phyloP scores from a whole-genome alignment of 305 asterid species.

The Striga hermonthica region DNA sequence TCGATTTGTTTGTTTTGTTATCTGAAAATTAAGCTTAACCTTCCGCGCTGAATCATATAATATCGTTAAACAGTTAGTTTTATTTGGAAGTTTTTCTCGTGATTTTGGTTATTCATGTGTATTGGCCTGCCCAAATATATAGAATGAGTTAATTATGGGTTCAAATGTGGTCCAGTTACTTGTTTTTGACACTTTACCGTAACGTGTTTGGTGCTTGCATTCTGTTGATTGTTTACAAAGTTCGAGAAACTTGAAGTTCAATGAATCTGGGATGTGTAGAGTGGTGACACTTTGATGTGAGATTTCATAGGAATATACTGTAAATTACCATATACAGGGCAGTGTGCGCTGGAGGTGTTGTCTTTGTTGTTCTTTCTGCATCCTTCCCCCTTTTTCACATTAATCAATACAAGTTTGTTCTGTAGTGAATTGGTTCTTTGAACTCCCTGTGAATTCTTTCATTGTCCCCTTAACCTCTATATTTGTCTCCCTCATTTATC shows the following conservation, averaged over 20 bases:
- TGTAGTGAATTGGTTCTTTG: conserved; percentile 27
- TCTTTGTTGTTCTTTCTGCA: conserved; percentile 38
- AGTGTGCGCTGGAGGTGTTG: conserved; percentile 29
- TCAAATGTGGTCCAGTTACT: conserved; percentile 19
- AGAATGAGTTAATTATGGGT: neutral
- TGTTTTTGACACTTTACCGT: conserved; percentile 13
- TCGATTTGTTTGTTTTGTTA: conserved; percentile 11
- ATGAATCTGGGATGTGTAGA: conserved; percentile 26
- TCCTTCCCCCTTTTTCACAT: conserved; percentile 32
- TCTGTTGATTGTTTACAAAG: conserved; percentile 15
- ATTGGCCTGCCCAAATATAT: no score
- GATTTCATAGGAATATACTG: conserved; percentile 35
- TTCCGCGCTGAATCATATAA: conserved; percentile 19
- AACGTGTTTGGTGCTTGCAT: conserved; percentile 20
- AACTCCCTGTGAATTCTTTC: neutral
- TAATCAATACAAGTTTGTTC: conserved; percentile 30
- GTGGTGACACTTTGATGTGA: conserved; percentile 41
- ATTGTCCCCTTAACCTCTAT: conserved; percentile 1
- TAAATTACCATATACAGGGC: conserved; percentile 27
- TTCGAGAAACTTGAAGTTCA: conserved; percentile 31
- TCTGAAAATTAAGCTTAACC: conserved; percentile 13
- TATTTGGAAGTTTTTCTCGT: neutral
- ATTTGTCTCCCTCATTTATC: conserved; percentile 5
- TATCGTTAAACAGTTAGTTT: neutral
- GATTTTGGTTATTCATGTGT: neutral